Evolutionary conservation across 192 early-diverging fungal species (phyloP).

Genomic region (Backusella circina): DNA sequence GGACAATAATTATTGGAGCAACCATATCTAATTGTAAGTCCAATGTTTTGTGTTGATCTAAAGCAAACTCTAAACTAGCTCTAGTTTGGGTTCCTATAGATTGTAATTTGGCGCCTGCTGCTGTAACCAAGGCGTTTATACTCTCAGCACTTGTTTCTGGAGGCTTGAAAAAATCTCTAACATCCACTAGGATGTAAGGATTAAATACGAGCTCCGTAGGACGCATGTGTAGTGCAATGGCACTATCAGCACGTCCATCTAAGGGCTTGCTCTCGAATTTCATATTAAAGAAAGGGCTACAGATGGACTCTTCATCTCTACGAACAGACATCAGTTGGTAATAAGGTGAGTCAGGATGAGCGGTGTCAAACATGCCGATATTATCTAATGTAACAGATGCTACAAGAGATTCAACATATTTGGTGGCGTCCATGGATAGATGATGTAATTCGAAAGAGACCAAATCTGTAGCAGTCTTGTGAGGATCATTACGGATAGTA

Average conservation of each 20-base stretch:
- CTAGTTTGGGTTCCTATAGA: slow-evolving; percentile 72
- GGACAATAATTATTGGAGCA: slow-evolving; percentile 84
- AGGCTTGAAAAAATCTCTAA: slow-evolving; percentile 71
- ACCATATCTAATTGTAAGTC: slow-evolving; percentile 78
- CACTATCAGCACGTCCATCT: slow-evolving; percentile 69
- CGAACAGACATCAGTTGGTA: slow-evolving; percentile 52
- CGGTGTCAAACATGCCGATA: slow-evolving; percentile 60
- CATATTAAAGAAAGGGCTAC: slow-evolving; percentile 50
- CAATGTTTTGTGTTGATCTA: slow-evolving; percentile 73
- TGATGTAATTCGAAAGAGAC: slow-evolving; percentile 60
- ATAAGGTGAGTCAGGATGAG: slow-evolving; percentile 50
- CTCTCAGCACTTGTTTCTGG: slow-evolving; percentile 59
- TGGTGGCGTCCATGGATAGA: slow-evolving; percentile 49
- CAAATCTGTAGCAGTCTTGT: slow-evolving; percentile 31
- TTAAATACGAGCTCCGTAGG: slow-evolving; percentile 81
- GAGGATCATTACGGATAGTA: slow-evolving; percentile 57
- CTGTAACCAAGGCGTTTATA: slow-evolving; percentile 53
- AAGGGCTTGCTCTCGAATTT: slow-evolving; percentile 71
- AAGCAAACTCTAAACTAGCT: slow-evolving; percentile 72
- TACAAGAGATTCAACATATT: slow-evolving; percentile 49
- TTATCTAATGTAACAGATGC: slow-evolving; percentile 55
- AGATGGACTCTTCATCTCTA: neutral
- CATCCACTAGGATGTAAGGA: slow-evolving; percentile 54
- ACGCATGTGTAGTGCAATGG: slow-evolving; percentile 64
- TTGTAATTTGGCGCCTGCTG: slow-evolving; percentile 65